Evolutionary conservation across 495 filamentous ascomycete genomes (phyloP).

Genomic region (Astrothelium macrocarpum): DNA sequence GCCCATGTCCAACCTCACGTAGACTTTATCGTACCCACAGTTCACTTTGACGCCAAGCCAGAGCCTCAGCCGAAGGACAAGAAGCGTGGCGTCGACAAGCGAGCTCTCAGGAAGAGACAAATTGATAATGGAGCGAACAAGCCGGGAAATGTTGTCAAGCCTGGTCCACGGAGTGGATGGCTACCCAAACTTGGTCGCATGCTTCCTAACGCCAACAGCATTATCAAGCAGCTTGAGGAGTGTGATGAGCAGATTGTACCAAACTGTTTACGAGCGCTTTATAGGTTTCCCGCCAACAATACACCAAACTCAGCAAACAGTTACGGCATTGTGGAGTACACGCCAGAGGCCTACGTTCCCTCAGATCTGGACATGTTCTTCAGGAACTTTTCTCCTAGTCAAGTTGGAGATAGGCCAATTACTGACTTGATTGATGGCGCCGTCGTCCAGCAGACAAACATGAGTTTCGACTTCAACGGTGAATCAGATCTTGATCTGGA

Average conservation of each 20-base stretch:
- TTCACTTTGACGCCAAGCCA: slow-evolving; percentile 8
- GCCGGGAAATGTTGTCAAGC: neutral
- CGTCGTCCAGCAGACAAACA: neutral
- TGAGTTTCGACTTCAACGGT: slow-evolving; percentile 3
- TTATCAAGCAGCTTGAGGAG: slow-evolving; percentile 17
- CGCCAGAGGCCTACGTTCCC: slow-evolving; percentile 7
- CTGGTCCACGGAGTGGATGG: slow-evolving; percentile 9
- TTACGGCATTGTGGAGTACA: slow-evolving; percentile 37
- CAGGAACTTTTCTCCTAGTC: slow-evolving; percentile 7
- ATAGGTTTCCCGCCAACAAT: slow-evolving; percentile 38
- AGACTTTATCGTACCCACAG: slow-evolving; percentile 15
- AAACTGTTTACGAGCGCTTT: slow-evolving; percentile 46
- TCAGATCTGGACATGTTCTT: slow-evolving; percentile 13
- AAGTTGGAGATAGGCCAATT: slow-evolving; percentile 3
- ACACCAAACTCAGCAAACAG: slow-evolving; percentile 37
- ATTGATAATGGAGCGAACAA: neutral
- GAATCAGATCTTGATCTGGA: slow-evolving; percentile 11
- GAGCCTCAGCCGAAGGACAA: slow-evolving; percentile 4
- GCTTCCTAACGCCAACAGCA: slow-evolving; percentile 6
- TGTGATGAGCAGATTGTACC: slow-evolving; percentile 44
- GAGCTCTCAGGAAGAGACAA: slow-evolving; percentile 13
- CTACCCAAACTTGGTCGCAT: slow-evolving; percentile 19
- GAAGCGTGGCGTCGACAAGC: neutral
- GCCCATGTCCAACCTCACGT: slow-evolving; percentile 11
- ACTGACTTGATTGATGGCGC: slow-evolving; percentile 10